A percentile compares a stretch with the other conserved stretches of the same genome.
Conservation (phyloP, 108 stramenopile genomes). For the Halocafeteria seosinensis region DNA sequence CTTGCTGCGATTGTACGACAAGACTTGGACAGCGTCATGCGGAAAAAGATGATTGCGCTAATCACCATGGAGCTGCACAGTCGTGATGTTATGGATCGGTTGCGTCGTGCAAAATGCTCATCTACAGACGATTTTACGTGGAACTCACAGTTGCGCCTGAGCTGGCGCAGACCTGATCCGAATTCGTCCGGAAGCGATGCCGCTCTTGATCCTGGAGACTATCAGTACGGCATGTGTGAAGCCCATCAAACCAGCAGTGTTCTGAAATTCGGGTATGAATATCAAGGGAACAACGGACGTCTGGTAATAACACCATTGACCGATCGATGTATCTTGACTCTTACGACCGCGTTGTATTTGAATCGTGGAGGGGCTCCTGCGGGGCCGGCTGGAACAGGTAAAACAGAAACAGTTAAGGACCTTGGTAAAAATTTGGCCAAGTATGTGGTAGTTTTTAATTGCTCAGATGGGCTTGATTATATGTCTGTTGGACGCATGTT, state of each 20-base stretch:
- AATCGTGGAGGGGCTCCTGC: constrained; percentile 47
- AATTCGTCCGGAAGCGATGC: constrained; percentile 1
- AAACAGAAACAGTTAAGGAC: constrained; percentile 53
- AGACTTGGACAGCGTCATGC: constrained; percentile 31
- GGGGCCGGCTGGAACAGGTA: constrained; percentile 47
- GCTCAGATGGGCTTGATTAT: constrained; percentile 50
- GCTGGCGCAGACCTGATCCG: constrained; percentile 21
- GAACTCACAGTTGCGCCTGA: constrained; percentile 42
- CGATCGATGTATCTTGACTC: constrained; percentile 45
- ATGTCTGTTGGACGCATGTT: constrained; percentile 48
- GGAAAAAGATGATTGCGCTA: constrained; percentile 45
- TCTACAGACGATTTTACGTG: constrained; percentile 41
- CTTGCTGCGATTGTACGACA: constrained; percentile 41
- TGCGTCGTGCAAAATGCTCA: constrained; percentile 38
- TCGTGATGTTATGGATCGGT: constrained; percentile 46
- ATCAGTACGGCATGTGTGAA: constrained; percentile 24
- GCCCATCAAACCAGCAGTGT: constrained; percentile 43
- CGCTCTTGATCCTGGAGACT: constrained; percentile 4
- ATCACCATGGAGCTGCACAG: constrained; percentile 61
- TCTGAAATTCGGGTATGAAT: constrained; percentile 42
- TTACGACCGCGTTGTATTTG: constrained; percentile 44
- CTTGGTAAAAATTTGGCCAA: constrained; percentile 47
- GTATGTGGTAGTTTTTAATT: constrained; percentile 50
- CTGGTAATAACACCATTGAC: constrained; percentile 48
- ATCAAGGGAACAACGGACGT: constrained; percentile 53